These are phyloP conservation scores for Orbilia blumenaviensis DNA, from an alignment of 2,329 filamentous ascomycete genomes.

Conservation along the genomic window DNA sequence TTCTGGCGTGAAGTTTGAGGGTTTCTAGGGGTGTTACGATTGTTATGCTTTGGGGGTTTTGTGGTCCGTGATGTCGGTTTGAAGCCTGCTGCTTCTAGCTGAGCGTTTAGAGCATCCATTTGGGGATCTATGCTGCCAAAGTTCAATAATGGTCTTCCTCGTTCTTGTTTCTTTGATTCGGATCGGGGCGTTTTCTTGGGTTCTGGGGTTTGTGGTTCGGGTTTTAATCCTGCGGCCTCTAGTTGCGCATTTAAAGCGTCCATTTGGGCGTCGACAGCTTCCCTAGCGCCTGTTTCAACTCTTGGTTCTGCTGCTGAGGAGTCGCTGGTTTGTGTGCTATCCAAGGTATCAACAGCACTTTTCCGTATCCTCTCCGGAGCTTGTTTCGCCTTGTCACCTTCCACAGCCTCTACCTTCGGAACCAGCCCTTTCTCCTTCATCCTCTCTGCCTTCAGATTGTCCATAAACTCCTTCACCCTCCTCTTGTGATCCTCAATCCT, in stretches of 20 bases:
- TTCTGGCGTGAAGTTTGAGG: too few species aligned
- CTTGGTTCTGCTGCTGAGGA: neutral
- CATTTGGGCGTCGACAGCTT: neutral
- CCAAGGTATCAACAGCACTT: neutral
- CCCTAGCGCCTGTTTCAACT: neutral
- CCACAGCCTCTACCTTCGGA: neutral
- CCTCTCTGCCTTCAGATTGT: neutral
- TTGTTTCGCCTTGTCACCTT: too few species aligned
- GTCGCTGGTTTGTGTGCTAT: neutral
- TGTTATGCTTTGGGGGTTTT: neutral
- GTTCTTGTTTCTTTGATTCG: neutral
- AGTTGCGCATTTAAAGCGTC: neutral
- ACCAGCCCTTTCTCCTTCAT: slow-evolving; percentile 1
- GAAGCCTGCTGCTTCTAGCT: neutral
- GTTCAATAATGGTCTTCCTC: neutral
- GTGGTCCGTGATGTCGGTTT: neutral
- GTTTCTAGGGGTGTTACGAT: too few species aligned
- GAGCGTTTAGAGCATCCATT: neutral
- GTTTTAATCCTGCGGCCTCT: neutral
- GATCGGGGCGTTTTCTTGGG: neutral
- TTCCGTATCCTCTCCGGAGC: too few species aligned
- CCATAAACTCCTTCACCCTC: slow-evolving; percentile 9
- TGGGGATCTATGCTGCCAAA: neutral
- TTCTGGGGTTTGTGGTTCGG: neutral
- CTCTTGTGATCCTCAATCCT: slow-evolving; percentile 29